Base-by-base conservation (phyloP, 2,329 filamentous ascomycete genomes). In the Xylariaceae sp. region DNA sequence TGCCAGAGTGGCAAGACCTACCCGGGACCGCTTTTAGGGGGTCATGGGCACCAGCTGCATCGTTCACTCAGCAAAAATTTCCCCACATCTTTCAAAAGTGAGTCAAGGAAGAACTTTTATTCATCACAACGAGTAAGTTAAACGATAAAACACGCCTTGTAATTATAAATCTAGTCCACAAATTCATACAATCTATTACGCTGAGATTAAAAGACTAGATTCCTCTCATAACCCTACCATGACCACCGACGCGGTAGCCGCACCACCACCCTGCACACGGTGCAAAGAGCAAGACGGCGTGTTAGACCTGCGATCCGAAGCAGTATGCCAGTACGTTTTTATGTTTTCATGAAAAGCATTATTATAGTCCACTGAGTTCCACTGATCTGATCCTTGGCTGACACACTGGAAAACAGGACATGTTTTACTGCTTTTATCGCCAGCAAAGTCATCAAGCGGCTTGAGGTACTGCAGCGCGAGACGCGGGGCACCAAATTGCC, bases 381-480 rank as follows among this genome's bases (percentile, higher is more conserved):
- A 3, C 28, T 31, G 6, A 31, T n/a, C 17, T 43, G 16, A 46
- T 29, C 11, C 29, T 9, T n/a, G 3, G 29, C 17, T 46, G 1
- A 53, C 24, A 48, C 36, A 21, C 23, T 11, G 2, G 11, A n/a
- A 28, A 23, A 31, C 64, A 91, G 88, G 53, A 76, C 81, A 61
- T 98, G 95, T 76, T 97, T 94, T 75, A 78, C 82, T 56, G 83
- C 84, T 67, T 97, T 92, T 77, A 81, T 96, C 53, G 80, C 84
- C 58, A 87, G 85, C 64, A 98, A 98, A 75, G 82, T 87, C 59
- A 83, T 91, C 65, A 94, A 94, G 74, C 90, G 92, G 17, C 75
- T 86, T 24, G 79, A 78, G 61, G 73, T 75, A 17, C 73, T 85
- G 6, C 80, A 79, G 67, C 78, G 78, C 37, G 80, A 84, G 53